These are phyloP conservation scores for Aspergillus sp. DNA, from an alignment of 2,329 filamentous ascomycete species.

Conservation along the genomic window DNA sequence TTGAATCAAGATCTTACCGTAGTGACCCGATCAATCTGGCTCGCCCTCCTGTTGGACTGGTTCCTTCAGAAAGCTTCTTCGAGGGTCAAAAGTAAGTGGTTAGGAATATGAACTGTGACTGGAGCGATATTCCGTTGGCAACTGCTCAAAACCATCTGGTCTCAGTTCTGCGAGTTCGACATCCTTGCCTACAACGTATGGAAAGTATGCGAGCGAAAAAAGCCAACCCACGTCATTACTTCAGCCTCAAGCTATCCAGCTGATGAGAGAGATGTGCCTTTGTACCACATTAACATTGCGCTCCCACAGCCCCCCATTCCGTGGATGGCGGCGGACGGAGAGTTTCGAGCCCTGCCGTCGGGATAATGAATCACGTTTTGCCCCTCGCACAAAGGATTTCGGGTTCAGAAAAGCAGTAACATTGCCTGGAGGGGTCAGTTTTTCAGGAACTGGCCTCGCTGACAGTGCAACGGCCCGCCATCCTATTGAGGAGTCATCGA, in stretches of 20 bases:
- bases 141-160: not conserved
- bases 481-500: not conserved
- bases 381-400: not conserved
- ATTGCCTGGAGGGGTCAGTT: not conserved
- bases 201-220: not conserved
- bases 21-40: not conserved
- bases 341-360: conserved; percentile 4
- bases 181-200: not conserved
- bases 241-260: conserved; percentile 14
- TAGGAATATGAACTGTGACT: not conserved
- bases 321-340: conserved; percentile 6
- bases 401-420: not conserved
- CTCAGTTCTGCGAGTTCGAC: not conserved
- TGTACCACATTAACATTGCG: conserved; percentile 12
- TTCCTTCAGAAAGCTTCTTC: not conserved
- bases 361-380: conserved; percentile 6
- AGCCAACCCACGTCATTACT: conserved; percentile 13
- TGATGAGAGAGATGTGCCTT: conserved; percentile 11
- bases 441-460: conserved; percentile 6
- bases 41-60: not conserved
- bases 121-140: not conserved
- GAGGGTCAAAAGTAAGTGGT: not conserved
- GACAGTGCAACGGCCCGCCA: not conserved
- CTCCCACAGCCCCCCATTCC: conserved; percentile 6
- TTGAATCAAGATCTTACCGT: not conserved